Conservation (phyloP, 1,284 basidiomycete genomes). For the Sporisorium iseilematis-ciliati region DNA sequence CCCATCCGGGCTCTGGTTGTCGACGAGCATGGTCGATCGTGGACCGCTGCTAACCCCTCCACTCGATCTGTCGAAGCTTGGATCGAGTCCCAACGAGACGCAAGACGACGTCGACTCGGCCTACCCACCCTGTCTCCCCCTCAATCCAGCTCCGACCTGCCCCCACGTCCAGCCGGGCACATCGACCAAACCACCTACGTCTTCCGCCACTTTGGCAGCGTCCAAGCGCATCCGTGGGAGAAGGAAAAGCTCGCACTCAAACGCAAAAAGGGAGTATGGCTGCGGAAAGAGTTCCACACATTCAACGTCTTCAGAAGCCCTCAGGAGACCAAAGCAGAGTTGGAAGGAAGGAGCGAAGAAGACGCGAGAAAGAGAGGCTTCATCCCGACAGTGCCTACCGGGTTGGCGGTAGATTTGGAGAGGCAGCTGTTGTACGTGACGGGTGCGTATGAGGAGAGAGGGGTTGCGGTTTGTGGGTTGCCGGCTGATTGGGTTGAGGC, state of each 20-base stretch:
- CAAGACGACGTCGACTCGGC: constrained; percentile 30
- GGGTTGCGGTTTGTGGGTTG: constrained; percentile 45
- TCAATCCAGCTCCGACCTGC: constrained; percentile 27
- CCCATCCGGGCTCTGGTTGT: constrained; percentile 43
- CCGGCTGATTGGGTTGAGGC: constrained; percentile 48
- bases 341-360: constrained; percentile 29
- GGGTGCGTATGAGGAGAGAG: constrained; percentile 58
- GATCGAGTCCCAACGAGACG: constrained; percentile 36
- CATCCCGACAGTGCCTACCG: constrained; percentile 52
- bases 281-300: constrained; percentile 48
- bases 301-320: constrained; percentile 45
- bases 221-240: constrained; percentile 53
- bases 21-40: constrained; percentile 47
- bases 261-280: constrained; percentile 38
- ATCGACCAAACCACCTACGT: constrained; percentile 55
- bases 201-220: constrained; percentile 42
- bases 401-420: constrained; percentile 48
- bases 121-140: neutral
- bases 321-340: constrained; percentile 34
- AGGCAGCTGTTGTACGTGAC: constrained; percentile 42
- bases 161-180: constrained; percentile 28
- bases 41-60: constrained; percentile 45
- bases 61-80: constrained; percentile 38
- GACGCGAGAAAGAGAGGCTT: constrained; percentile 39
- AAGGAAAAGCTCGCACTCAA: constrained; percentile 36